Evolutionary conservation across 108 stramenopile genomes (phyloP).

Genomic region (Nannochloropsis salina): DNA sequence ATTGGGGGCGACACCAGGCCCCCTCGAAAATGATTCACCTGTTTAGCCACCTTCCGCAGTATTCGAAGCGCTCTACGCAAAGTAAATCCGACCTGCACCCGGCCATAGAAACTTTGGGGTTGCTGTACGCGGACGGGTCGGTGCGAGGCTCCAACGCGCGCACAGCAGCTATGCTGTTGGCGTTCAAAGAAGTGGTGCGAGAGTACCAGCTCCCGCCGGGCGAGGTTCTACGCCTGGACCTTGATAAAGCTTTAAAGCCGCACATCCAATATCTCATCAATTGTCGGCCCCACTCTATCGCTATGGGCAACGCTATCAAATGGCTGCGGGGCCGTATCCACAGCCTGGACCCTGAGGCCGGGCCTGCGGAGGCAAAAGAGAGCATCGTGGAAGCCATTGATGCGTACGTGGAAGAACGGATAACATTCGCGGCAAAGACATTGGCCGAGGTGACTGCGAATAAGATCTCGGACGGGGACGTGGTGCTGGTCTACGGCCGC

Average conservation of each 20-base stretch:
- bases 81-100: conserved; percentile 65
- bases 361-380: conserved; percentile 58
- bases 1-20: neutral
- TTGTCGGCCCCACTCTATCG: conserved; percentile 85
- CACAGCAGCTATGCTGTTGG: conserved; percentile 79
- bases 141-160: conserved; percentile 80
- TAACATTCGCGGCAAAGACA: conserved; percentile 76
- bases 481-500: conserved; percentile 79
- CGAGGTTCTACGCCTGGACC: conserved; percentile 61
- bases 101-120: conserved; percentile 69
- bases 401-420: conserved; percentile 71
- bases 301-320: conserved; percentile 93
- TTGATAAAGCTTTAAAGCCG: conserved; percentile 76
- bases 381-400: conserved; percentile 72
- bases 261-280: conserved; percentile 56
- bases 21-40: neutral
- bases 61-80: conserved; percentile 1
- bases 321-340: neutral
- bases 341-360: conserved; percentile 47
- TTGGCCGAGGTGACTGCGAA: conserved; percentile 69
- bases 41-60: conserved; percentile 6
- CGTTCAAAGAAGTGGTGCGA: conserved; percentile 58
- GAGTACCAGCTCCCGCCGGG: conserved; percentile 52
- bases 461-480: conserved; percentile 83
- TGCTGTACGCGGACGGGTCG: conserved; percentile 67